phyloP scores from a whole-genome alignment of 129 eudicot genomes.

The Artemisia tridentata region DNA sequence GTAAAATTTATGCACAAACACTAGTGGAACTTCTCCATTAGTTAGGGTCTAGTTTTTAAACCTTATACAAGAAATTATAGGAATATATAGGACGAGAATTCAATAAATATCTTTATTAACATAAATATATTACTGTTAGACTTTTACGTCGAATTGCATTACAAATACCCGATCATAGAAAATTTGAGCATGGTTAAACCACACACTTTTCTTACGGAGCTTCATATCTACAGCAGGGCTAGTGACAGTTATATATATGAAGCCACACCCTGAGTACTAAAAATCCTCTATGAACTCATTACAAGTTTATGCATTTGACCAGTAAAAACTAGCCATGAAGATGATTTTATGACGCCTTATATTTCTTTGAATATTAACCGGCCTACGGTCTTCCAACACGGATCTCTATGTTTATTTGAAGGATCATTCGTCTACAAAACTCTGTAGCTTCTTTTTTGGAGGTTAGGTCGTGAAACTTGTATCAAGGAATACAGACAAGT shows the following conservation, averaged over 20 bases:
- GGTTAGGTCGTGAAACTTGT: constrained; percentile 28
- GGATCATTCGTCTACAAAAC: constrained; percentile 37
- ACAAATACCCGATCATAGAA: constrained; percentile 32
- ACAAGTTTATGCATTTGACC: constrained; percentile 20
- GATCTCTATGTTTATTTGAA: constrained; percentile 21
- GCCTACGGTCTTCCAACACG: constrained; percentile 20
- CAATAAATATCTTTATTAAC: constrained; percentile 23
- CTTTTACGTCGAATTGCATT: constrained; percentile 18
- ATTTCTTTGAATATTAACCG: background rate
- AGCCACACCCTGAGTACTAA: constrained; percentile 17
- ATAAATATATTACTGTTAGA: constrained; percentile 14
- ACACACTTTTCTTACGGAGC: constrained; percentile 28
- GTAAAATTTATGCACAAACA: constrained; percentile 2
- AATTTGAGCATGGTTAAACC: constrained; percentile 28
- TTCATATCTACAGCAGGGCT: constrained; percentile 39
- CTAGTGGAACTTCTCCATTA: background rate
- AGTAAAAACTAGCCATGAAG: constrained; percentile 16
- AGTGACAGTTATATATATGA: constrained; percentile 18
- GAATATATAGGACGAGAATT: constrained; percentile 8
- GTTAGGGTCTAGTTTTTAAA: background rate
- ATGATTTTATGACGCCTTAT: constrained; percentile 12
- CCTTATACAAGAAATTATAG: background rate
- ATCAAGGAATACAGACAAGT: constrained; percentile 16
- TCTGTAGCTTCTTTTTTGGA: constrained; percentile 31
- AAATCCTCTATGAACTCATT: constrained; percentile 22